Evolutionary conservation across 306 rosid species (phyloP).

Genomic region (Cyclanthera cordifolia): DNA sequence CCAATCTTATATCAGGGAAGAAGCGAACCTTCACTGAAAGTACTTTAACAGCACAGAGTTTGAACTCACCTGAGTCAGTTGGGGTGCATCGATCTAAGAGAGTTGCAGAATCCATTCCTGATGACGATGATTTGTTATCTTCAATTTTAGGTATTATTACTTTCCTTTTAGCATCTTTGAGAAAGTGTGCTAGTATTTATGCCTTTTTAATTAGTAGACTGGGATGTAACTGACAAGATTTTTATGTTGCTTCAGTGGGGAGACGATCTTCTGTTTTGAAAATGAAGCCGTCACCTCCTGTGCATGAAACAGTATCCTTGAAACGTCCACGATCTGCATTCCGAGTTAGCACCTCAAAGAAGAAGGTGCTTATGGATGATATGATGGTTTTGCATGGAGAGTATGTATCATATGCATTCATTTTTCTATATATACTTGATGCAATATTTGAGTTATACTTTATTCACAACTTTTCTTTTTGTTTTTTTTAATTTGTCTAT

Average conservation of each 20-base stretch:
- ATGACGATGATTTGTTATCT: constrained; percentile 89
- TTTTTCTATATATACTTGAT: constrained; percentile 2
- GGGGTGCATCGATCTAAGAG: constrained; percentile 46
- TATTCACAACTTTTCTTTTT: background rate
- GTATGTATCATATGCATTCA: constrained; percentile 44
- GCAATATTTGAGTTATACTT: background rate
- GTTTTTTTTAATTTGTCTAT: background rate
- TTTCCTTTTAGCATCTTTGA: background rate
- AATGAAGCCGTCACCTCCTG: constrained; percentile 69
- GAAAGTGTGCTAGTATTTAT: background rate
- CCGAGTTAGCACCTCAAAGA: constrained; percentile 51
- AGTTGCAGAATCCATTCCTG: constrained; percentile 63
- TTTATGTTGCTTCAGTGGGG: constrained; percentile 58
- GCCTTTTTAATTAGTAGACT: constrained; percentile 6
- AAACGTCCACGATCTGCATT: constrained; percentile 47
- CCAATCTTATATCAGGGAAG: constrained; percentile 40
- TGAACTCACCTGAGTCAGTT: constrained; percentile 57
- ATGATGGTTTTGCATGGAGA: constrained; percentile 98
- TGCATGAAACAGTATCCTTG: constrained; percentile 35
- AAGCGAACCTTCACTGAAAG: constrained; percentile 86
- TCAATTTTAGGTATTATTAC: constrained; percentile 73
- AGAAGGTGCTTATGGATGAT: constrained; percentile 94
- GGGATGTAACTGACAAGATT: constrained; percentile 18
- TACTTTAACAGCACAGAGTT: constrained; percentile 54
- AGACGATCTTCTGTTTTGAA: constrained; percentile 74